Percentiles rank a stretch among this genome's conserved stretches.
phyloP scores from a whole-genome alignment of 352 stramenopile genomes.

The Pelagophyceae sp. region DNA sequence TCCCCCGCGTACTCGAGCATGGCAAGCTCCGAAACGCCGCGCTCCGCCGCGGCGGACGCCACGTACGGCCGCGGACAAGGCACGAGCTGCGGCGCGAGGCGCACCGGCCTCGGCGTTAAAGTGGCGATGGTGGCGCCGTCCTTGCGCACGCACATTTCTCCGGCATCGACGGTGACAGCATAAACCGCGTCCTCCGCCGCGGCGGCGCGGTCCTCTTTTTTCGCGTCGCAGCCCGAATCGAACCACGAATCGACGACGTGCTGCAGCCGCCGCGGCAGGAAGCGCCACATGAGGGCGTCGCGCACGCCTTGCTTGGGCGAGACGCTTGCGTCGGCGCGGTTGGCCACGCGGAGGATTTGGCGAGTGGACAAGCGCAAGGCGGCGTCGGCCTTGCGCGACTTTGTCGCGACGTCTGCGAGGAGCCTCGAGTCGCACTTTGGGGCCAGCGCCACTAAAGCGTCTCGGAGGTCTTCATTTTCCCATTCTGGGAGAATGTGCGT shows the following conservation, averaged over 20 bases:
- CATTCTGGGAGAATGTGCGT: constrained; percentile 1
- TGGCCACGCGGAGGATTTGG: neutral
- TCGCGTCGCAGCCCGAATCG: neutral
- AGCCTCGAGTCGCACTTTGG: neutral
- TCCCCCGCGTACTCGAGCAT: neutral
- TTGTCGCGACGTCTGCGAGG: neutral
- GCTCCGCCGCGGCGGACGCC: neutral
- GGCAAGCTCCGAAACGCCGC: neutral
- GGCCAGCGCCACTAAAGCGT: no score
- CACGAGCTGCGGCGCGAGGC: constrained; percentile 6
- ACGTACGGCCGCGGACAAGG: neutral
- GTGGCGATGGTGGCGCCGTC: neutral
- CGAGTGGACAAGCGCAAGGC: neutral
- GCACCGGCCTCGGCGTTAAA: neutral
- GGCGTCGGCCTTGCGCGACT: neutral
- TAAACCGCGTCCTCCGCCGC: neutral
- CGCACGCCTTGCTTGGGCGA: neutral
- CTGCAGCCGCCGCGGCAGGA: neutral
- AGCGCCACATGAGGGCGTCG: neutral
- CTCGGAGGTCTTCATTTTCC: no score
- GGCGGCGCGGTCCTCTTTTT: neutral
- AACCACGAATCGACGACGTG: constrained; percentile 6
- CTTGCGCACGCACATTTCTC: no score
- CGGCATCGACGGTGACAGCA: no score
- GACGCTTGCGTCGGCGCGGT: neutral